Evolutionary conservation across 768 basidiomycete genomes (phyloP), one percentile per base, ranked within the genome.

Genomic region (Pleurotus platypus): DNA sequence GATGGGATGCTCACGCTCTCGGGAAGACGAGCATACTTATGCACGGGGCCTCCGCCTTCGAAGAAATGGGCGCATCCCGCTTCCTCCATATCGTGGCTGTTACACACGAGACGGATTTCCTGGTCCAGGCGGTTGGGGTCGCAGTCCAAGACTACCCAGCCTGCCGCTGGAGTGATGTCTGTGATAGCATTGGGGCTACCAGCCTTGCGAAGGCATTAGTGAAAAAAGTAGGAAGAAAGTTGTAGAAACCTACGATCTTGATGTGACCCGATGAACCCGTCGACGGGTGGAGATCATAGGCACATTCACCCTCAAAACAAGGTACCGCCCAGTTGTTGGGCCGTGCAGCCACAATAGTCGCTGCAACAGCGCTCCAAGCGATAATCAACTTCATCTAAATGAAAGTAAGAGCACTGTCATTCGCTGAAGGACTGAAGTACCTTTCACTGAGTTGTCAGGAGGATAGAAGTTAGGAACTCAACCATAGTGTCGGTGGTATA

Each of bases 1-100:
- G 9, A 30, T 30, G 30, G 30, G 2, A 46, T 15, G 70, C 76
- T 50, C 55, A 83, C 83, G 49, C 69, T 69, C 61, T 83, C 75
- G 4, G 83, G 82, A 7, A 85, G 64, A 15, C 81, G 73, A 27
- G 83, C 80, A 22, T 84, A 66, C 59, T 79, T 83, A 58, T 75
- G 76, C n/a, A 70, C 75, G 0, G 79, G 72, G 15, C 75, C 73
- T 37, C 62, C 64, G 26, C 68, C 64, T 43, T 62, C 58, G 58
- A 70, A 76, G 15, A 82, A 66, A 55, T 78, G 78, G 20, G 66
- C 65, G 63, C 79, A 81, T 9, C 66, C 65, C 20, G 64, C 57
- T 11, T 67, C 65, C 26, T 54, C 51, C 22, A 42, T 42, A 18
- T 54, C 51, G 39, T 54, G 51, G 49, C 16, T 49, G 26, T 6